These are phyloP conservation scores for Monilinia fructicola DNA, from an alignment of 2,329 filamentous ascomycete genomes.

Conservation along the genomic window DNA sequence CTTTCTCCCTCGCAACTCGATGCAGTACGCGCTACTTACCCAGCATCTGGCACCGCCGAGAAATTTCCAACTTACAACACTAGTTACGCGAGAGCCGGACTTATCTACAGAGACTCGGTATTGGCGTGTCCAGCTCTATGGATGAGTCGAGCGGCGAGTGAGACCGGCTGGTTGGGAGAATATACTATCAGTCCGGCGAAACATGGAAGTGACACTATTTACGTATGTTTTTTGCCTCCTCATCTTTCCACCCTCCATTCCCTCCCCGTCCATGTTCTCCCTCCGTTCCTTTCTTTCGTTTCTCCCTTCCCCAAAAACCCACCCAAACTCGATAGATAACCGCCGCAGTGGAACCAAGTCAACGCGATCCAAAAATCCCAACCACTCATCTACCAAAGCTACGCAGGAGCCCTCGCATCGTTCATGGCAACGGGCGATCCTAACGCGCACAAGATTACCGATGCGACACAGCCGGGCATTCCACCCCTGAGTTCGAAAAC, in stretches of 20 bases:
- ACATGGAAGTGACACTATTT: conserved; percentile 58
- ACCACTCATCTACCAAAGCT: conserved; percentile 55
- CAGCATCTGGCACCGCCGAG: conserved; percentile 46
- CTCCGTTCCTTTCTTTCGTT: no score
- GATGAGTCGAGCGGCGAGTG: conserved; percentile 49
- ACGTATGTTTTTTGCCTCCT: conserved; percentile 43
- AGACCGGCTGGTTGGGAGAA: conserved; percentile 54
- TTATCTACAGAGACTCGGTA: conserved; percentile 58
- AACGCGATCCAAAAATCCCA: conserved; percentile 53
- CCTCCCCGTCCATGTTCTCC: not conserved
- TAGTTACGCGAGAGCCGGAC: conserved; percentile 52
- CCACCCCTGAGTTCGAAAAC: conserved; percentile 43
- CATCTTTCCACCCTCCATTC: not conserved
- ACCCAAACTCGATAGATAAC: no score
- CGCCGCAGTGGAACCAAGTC: conserved; percentile 54
- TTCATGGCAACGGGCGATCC: conserved; percentile 61
- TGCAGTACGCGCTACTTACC: conserved; percentile 49
- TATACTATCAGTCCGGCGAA: conserved; percentile 60
- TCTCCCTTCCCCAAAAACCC: not conserved
- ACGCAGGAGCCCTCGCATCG: conserved; percentile 57
- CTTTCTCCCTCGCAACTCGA: conserved; percentile 46
- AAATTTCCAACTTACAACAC: conserved; percentile 50
- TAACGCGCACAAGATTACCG: conserved; percentile 56
- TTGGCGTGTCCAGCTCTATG: conserved; percentile 60
- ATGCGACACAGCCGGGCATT: conserved; percentile 45